Conservation (phyloP, 306 rosid species). For the Cucumis hystrix region DNA sequence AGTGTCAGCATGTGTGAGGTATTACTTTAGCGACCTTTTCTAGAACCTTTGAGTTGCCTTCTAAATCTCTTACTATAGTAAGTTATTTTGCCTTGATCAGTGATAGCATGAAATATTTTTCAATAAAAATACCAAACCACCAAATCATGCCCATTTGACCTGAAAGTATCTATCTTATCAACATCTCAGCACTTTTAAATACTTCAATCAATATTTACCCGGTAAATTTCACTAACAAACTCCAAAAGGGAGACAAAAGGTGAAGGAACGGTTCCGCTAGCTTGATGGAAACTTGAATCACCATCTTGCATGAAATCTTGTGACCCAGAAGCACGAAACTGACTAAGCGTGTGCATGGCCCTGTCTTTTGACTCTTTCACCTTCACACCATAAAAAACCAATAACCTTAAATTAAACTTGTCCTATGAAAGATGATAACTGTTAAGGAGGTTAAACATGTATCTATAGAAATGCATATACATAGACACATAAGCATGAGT, state of each 20-base stretch:
- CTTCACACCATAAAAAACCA: conserved; percentile 27
- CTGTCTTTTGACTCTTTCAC: conserved; percentile 90
- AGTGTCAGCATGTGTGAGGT: not conserved
- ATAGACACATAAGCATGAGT: not conserved
- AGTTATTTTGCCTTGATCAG: not conserved
- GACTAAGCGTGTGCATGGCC: conserved; percentile 72
- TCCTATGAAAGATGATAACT: not conserved
- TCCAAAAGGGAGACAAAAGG: conserved; percentile 85
- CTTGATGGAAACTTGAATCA: conserved; percentile 35
- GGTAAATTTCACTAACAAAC: conserved; percentile 85
- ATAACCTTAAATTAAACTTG: not conserved
- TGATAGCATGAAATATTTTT: not conserved
- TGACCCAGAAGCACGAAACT: conserved; percentile 50
- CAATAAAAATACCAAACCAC: not conserved
- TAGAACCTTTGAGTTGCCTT: not conserved
- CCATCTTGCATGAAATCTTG: conserved; percentile 51
- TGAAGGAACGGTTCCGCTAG: conserved; percentile 27
- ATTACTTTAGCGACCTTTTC: not conserved
- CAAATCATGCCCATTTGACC: not conserved
- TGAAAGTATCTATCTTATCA: not conserved
- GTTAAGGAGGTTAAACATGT: not conserved
- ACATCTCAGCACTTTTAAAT: not conserved
- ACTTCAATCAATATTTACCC: conserved; percentile 34
- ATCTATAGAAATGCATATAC: not conserved
- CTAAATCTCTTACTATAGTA: not conserved